A percentile compares a stretch with the other conserved stretches of the same genome.
These are phyloP conservation scores for Larix kaempferi DNA, from an alignment of 75 land plant species.

Conservation along the genomic window DNA sequence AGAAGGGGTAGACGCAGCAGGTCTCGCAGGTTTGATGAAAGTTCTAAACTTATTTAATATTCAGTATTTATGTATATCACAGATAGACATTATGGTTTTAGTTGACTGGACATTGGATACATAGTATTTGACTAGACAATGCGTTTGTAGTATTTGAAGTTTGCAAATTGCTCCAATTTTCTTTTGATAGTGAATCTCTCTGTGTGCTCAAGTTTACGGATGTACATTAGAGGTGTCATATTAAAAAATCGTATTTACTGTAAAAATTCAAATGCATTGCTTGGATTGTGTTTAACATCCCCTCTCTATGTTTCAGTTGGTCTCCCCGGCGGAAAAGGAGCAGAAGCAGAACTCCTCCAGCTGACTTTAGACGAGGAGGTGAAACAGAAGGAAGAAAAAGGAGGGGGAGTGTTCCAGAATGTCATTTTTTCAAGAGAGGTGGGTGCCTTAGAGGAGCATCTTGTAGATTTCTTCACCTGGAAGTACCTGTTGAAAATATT, in stretches of 20 bases:
- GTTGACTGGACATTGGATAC: no score
- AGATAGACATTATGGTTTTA: no score
- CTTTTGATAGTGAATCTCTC: neutral
- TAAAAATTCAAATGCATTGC: no score
- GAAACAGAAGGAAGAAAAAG: conserved; percentile 27
- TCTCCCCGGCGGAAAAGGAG: conserved; percentile 62
- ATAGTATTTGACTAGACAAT: no score
- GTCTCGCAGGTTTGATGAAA: conserved; percentile 49
- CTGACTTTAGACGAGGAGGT: conserved; percentile 34
- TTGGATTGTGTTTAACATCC: no score
- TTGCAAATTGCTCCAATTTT: neutral
- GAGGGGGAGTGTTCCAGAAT: conserved; percentile 22
- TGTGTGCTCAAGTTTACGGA: neutral
- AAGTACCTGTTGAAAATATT: conserved; percentile 8
- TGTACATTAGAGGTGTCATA: no score
- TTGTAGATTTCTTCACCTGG: conserved; percentile 52
- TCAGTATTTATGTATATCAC: no score
- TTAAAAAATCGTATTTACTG: no score
- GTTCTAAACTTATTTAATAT: neutral
- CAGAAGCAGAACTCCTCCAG: conserved; percentile 61
- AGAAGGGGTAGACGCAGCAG: conserved; percentile 49
- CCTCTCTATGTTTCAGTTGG: conserved; percentile 29
- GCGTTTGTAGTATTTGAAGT: neutral
- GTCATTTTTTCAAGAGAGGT: conserved; percentile 34
- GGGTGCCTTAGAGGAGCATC: conserved; percentile 60